Base-by-base conservation (phyloP, 2,329 filamentous ascomycete species). In the Hirsutella rhossiliensis region DNA sequence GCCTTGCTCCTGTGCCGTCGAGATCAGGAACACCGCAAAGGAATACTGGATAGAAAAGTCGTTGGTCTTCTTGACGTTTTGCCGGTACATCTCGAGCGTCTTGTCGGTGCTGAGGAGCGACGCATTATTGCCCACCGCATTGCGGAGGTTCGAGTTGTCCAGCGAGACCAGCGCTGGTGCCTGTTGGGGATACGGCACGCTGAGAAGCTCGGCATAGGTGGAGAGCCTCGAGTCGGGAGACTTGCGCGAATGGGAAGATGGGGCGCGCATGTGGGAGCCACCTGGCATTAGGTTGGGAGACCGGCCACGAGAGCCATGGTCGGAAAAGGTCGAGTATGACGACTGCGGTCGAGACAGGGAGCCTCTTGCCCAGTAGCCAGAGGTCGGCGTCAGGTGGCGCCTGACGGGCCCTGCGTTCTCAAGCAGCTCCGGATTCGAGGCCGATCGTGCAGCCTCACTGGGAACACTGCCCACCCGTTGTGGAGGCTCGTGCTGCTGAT, bases 21-120 rank as follows among this genome's bases (percentile, higher is more conserved):
- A 86, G 52, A 97, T 83, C 69, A 98, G 80, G 62, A 94, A 95
- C 32, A 97, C 77, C 2, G 92, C 92, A 64, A 98, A 97, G 28
- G 94, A 92, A 62, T 97, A 97, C 62, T 96, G 88, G 30, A 94
- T 85, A 4, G 84, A 82, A 15, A 82, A 74, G 62, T 96, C 88
- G 49, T 84, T 92, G 3, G 92, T 94, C 69, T 98, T 98, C 68
- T 96, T 97, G 46, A 96, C 87, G 57, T 97, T 98, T 44, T 84
- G 82, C 38, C 90, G 78, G 62, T 98, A 98, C 90, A 97, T 96
- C 44, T 97, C 89, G 41, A 98, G 76, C 2, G 92, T 98, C 66
- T 97, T 89, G 58, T 90, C 86, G 30, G 87, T 83, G 56, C 87
- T 89, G 28, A 98, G 75, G 12, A 98, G 73, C 18, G 89, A 95